These are phyloP conservation scores for Colletotrichum gloeosporioides DNA, from an alignment of 2,329 filamentous ascomycete species.

Conservation along the genomic window DNA sequence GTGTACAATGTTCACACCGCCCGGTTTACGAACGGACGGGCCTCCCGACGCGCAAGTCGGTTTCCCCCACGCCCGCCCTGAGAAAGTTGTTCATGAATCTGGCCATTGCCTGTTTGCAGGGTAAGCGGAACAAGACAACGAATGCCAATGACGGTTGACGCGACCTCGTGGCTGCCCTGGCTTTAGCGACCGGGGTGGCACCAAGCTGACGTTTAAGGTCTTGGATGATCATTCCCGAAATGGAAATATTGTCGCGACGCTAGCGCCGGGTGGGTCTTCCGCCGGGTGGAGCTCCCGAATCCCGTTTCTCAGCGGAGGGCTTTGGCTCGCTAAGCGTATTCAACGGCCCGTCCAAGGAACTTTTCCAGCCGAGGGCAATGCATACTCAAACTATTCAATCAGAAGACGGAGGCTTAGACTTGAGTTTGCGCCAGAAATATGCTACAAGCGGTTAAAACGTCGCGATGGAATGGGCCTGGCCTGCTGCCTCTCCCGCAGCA, in stretches of 20 bases:
- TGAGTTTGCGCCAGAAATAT: background rate
- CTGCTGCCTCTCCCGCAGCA: background rate
- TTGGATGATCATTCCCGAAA: background rate
- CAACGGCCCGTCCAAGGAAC: background rate
- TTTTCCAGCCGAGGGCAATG: background rate
- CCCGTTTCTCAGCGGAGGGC: background rate
- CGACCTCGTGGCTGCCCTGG: background rate
- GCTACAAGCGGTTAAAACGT: background rate
- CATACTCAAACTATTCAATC: accelerated
- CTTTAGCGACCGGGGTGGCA: background rate
- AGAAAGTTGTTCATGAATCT: background rate
- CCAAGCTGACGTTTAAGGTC: background rate
- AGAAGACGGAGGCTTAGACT: background rate
- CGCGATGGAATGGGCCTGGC: background rate
- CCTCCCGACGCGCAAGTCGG: background rate
- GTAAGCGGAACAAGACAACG: background rate
- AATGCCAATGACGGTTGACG: background rate
- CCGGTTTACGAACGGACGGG: background rate
- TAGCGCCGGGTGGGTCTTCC: background rate
- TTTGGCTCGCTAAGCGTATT: background rate
- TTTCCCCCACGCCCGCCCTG: background rate
- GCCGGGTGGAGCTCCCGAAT: background rate
- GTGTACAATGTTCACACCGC: background rate
- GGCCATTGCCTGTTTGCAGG: background rate
- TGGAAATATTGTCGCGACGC: background rate